Evolutionary conservation across 257 asterid species (phyloP), one percentile per base, ranked within the genome.

Genomic region (Solanum etuberosum): DNA sequence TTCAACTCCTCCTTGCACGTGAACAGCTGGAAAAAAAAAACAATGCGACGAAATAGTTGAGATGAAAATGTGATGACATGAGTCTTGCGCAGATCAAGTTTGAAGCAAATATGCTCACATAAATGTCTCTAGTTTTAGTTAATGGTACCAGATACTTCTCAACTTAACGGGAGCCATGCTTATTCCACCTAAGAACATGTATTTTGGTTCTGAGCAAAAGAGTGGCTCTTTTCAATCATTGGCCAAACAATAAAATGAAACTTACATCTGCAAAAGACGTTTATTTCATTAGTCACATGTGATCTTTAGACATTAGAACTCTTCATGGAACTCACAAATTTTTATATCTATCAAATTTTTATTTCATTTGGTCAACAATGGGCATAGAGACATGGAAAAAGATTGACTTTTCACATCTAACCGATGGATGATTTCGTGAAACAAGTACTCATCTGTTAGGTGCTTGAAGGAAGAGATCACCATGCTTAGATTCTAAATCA

Each of bases 1-100:
- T 89, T 92, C 70, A 95, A 87, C 88, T 91, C 92, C 73, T 95
- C 95, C 90, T 91, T 92, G 90, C 91, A 93, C 3, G 63, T 85
- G 34, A 81, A 84, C 43, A 96, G 91, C 99, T 97, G 82, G 87
- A 88, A n/a, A 27, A 38, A 27, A 38, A 11, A 80, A 18, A 46
- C 63, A 18, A 46, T 18, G 57, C 20, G 0, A 9, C 2, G 1
- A 57, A 20, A 57, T 43, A 43, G 42, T 48, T 51, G 42, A 81
- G 85, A 81, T 81, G 84, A 81, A 29, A 80, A 31, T 18, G 68
- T 48, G 68, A 48, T 29, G 29, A 46, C 68, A 48, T 31, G 31
- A 81, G 11, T 81, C 68, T 48, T 48, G 8, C 8, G 11, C 68
- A 46, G 85, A 81, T 81, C 65, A 5, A 81, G 85, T 81, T 10